phyloP scores from a whole-genome alignment of 768 basidiomycete species.

The Mycena venus region DNA sequence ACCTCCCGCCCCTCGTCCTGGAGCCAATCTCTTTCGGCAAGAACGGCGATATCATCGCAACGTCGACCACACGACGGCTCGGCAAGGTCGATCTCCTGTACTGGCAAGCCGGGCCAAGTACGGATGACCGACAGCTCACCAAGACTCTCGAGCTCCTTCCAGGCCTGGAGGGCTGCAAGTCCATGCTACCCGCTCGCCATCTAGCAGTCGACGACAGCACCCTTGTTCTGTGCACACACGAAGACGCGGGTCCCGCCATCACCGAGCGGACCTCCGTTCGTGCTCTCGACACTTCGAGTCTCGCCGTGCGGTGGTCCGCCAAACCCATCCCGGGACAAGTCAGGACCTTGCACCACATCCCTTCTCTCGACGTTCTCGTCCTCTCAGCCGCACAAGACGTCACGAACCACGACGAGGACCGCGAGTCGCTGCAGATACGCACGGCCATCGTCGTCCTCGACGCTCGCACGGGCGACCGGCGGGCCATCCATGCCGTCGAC shows the following conservation, averaged over 20 bases:
- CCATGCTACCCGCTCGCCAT: conserved; percentile 10
- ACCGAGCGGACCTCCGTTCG: conserved; percentile 20
- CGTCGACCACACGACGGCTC: conserved; percentile 19
- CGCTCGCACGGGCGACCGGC: conserved; percentile 21
- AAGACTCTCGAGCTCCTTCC: conserved; percentile 26
- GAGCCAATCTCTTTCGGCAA: conserved; percentile 18
- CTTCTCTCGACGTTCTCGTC: conserved; percentile 12
- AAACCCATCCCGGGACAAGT: conserved; percentile 20
- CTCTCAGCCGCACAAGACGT: conserved; percentile 19
- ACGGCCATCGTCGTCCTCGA: conserved; percentile 22
- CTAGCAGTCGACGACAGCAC: conserved; percentile 16
- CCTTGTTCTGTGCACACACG: conserved; percentile 24
- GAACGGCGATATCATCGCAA: conserved; percentile 14
- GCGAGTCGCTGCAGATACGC: conserved; percentile 24
- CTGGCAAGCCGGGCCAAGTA: conserved; percentile 13
- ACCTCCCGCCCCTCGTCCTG: conserved; percentile 4
- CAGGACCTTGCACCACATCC: conserved; percentile 12
- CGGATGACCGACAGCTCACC: conserved; percentile 9
- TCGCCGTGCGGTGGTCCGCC: conserved; percentile 17
- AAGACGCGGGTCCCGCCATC: conserved; percentile 1
- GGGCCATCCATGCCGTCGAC: conserved; percentile 20
- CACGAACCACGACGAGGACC: conserved; percentile 21
- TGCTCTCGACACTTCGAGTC: conserved; percentile 11
- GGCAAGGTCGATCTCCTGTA: conserved; percentile 21
- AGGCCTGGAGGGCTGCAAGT: conserved; percentile 11